Conservation (phyloP, 2,329 filamentous ascomycete species). For the Parastagonospora nodorum region DNA sequence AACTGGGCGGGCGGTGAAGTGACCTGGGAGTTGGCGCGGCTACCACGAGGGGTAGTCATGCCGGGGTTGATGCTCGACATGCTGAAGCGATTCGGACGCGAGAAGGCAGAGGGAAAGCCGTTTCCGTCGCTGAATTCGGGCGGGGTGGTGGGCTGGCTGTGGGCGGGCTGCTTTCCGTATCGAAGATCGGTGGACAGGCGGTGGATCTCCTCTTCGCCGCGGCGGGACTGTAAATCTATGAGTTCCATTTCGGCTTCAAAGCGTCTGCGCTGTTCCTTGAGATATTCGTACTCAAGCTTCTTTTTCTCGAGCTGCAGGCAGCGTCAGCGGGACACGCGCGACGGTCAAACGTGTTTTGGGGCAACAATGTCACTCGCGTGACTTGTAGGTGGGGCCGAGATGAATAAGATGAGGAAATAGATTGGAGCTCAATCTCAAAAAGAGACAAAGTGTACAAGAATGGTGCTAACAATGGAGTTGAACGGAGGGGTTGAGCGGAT, state of each 20-base stretch:
- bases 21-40: constrained; percentile 77
- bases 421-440: constrained; percentile 13
- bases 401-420: constrained; percentile 12
- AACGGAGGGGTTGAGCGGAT: constrained; percentile 1
- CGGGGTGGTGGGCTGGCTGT: constrained; percentile 94
- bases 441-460: constrained; percentile 25
- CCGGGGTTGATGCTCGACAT: constrained; percentile 78
- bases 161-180: constrained; percentile 64
- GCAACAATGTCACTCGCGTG: constrained; percentile 19
- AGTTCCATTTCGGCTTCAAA: constrained; percentile 94
- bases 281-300: constrained; percentile 86
- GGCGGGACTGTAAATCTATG: constrained; percentile 81
- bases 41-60: constrained; percentile 67
- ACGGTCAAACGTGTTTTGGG: constrained; percentile 16
- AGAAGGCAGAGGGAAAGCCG: constrained; percentile 79
- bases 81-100: constrained; percentile 85
- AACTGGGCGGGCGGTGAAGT: constrained; percentile 69
- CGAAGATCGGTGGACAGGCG: constrained; percentile 80
- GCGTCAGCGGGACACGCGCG: constrained; percentile 33
- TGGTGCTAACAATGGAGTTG: constrained; percentile 18
- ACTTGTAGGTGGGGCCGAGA: constrained; percentile 13
- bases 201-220: constrained; percentile 81
- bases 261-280: constrained; percentile 84
- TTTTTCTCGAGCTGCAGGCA: constrained; percentile 82
- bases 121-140: constrained; percentile 85